Conservation (phyloP, 2,329 filamentous ascomycete species). For the Lecanicillium sp. region DNA sequence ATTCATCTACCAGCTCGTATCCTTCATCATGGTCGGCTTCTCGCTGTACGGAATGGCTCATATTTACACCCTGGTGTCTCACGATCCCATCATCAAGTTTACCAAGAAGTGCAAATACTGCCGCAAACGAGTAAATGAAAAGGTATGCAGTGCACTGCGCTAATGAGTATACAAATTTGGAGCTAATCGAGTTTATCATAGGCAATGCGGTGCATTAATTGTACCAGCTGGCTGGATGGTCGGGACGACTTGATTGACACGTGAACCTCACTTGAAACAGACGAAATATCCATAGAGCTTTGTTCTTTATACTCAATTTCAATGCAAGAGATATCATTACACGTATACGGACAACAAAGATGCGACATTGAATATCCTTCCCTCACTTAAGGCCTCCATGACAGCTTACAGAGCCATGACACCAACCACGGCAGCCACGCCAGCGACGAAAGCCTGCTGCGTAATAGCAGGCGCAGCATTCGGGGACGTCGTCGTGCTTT, state of each 20-base stretch:
- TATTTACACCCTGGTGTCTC: slow-evolving; percentile 51
- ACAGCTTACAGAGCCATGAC: slow-evolving; percentile 25
- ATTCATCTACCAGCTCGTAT: slow-evolving; percentile 57
- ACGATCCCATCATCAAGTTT: slow-evolving; percentile 64
- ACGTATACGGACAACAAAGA: not conserved
- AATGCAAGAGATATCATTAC: slow-evolving; percentile 4
- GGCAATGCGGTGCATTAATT: slow-evolving; percentile 39
- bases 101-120: slow-evolving; percentile 63
- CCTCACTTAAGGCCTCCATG: too few relatives aligned
- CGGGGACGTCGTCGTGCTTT: slow-evolving; percentile 13
- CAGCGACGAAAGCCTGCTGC: slow-evolving; percentile 26
- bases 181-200: too few relatives aligned
- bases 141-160: slow-evolving; percentile 39
- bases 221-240: slow-evolving; percentile 44
- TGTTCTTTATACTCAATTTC: not conserved
- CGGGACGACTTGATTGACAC: slow-evolving; percentile 29
- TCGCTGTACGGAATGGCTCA: slow-evolving; percentile 57
- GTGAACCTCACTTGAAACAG: too few relatives aligned
- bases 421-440: slow-evolving; percentile 25
- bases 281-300: too few relatives aligned
- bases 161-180: too few relatives aligned
- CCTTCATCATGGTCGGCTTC: slow-evolving; percentile 58
- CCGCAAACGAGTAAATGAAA: slow-evolving; percentile 53
- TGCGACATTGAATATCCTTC: not conserved
- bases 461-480: slow-evolving; percentile 25